These are phyloP conservation scores for Rhizophora apiculata DNA, from an alignment of 345 rosid genomes.

Conservation along the genomic window DNA sequence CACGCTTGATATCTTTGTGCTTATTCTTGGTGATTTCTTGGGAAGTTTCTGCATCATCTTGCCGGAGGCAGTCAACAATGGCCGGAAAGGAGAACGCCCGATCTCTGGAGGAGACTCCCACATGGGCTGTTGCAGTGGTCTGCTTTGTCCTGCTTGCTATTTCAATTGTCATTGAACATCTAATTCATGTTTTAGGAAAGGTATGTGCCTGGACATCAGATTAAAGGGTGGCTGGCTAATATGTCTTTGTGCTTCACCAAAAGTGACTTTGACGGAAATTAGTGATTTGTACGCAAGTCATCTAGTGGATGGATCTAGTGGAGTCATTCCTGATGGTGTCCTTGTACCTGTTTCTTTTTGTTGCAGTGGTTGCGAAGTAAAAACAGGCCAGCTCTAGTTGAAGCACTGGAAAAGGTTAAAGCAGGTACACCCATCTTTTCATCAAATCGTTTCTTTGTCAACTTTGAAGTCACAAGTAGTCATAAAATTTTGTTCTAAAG, in stretches of 20 bases:
- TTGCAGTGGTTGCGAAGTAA: conserved; percentile 67
- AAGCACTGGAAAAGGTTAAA: conserved; percentile 87
- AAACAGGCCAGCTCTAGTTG: conserved; percentile 63
- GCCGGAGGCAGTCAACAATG: too few species aligned
- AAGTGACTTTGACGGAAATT: too few species aligned
- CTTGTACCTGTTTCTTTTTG: neutral
- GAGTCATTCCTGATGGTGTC: neutral
- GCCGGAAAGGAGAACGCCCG: conserved; percentile 9
- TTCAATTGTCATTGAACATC: conserved; percentile 69
- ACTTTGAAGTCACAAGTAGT: neutral
- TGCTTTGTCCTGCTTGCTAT: conserved; percentile 60
- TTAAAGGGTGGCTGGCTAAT: neutral
- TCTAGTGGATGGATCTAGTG: too few species aligned
- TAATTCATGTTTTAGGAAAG: conserved; percentile 57
- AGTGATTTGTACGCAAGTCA: too few species aligned
- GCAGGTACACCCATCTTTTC: conserved; percentile 44
- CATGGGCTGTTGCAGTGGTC: conserved; percentile 92
- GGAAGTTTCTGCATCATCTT: too few species aligned
- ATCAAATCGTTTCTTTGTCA: neutral
- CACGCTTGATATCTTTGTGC: neutral
- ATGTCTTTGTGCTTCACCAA: too few species aligned
- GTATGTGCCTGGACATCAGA: conserved; percentile 22
- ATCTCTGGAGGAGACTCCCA: conserved; percentile 62
- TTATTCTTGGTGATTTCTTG: too few species aligned
- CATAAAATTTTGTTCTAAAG: neutral